Evolutionary conservation across 495 filamentous ascomycete genomes (phyloP), one percentile per base, ranked within the genome.

Genomic region (Oidiodendron maius): DNA sequence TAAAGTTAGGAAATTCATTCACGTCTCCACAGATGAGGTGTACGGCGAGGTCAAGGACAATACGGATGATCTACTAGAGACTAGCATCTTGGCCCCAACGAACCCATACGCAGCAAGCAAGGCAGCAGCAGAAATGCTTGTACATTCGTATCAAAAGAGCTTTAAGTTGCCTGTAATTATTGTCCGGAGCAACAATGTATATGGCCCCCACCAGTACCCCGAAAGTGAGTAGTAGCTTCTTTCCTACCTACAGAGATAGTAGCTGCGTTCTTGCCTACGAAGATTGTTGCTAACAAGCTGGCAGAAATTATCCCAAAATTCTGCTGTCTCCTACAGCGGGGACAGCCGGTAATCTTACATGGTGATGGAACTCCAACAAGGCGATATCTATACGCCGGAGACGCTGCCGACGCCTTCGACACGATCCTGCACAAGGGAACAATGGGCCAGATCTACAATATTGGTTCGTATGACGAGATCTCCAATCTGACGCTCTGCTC

Each of bases 31-130:
- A 6, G 85, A 89, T 63, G 84, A 89, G 59, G 85, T 87, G 2
- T 89, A 88, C 57, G 84, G 85, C 40, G 84, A 87, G 61, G 81
- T 83, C 18, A 70, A 74, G 28, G 76, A 75, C 37, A 80, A 73
- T 25, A 75, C 74, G 3, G 77, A 77, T 32, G 82, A 84, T 55
- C 61, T 83, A 45, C 61, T 75, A 3, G 83, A 86, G 61, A 71
- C 69, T 17, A 77, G 75, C 52, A 71, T 81, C 36, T 67, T 88
- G 12, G 72, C 75, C 1, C 86, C 86, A 0, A 87, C 83, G 18
- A 90, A 90, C 56, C 86, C 86, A 18, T 90, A 90, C 52, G 78
- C 84, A 8, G 85, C 84, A 1, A 81, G 75, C 62, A 90, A 90
- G 61, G 86, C 85, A 0, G 84, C 85, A 1, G 84, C 84, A 15